Conservation (phyloP, 163 green algal genomes). For the Scenedesmus sp. region DNA sequence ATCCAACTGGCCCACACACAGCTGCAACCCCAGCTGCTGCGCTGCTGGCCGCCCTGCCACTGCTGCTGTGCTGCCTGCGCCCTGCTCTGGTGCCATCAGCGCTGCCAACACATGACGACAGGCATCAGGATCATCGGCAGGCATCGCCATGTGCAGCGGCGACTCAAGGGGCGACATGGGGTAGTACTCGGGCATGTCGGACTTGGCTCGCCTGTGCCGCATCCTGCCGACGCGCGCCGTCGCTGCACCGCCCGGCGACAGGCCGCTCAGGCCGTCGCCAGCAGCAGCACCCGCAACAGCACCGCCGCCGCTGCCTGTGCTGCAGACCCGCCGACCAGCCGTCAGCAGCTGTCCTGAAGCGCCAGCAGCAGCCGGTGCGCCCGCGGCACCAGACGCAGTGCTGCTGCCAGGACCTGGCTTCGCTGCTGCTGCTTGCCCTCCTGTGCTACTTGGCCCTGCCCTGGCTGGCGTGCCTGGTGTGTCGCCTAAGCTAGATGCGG, state of each 20-base stretch:
- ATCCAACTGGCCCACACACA: not conserved
- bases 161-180: slow-evolving; percentile 40
- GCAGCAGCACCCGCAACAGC: not conserved
- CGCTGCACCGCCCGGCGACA: slow-evolving; percentile 6
- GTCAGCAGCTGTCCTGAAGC: not conserved
- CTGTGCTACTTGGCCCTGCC: not conserved
- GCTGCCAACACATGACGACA: not conserved
- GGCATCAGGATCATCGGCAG: slow-evolving; percentile 1
- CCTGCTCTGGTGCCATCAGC: not conserved
- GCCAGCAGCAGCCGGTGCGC: not conserved
- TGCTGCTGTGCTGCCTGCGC: not conserved
- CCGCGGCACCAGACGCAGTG: not conserved
- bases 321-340: not conserved
- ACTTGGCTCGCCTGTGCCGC: slow-evolving; percentile 22
- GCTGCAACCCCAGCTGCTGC: not conserved
- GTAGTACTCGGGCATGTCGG: slow-evolving; percentile 44
- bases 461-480: not conserved
- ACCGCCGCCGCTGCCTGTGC: not conserved
- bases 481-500: slow-evolving; percentile 21
- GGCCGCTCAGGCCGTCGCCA: not conserved
- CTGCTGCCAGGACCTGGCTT: not conserved
- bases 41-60: not conserved
- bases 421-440: not conserved
- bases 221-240: slow-evolving; percentile 37
- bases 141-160: slow-evolving; percentile 39